Base-by-base conservation (phyloP, 345 rosid genomes). In the Bretschneidera sinensis region DNA sequence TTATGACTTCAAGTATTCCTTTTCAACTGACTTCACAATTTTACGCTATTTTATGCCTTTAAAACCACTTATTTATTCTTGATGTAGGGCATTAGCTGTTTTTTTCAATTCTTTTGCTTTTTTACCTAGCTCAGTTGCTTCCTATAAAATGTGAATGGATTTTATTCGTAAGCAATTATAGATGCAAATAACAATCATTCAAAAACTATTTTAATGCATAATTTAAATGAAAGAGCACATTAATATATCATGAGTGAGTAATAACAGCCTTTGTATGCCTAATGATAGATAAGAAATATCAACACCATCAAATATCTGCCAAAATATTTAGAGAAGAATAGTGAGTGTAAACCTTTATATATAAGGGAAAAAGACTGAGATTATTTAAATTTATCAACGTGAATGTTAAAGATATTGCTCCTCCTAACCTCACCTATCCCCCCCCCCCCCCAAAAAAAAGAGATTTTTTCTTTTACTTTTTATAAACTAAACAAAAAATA, bases 121-220 rank as follows among this genome's bases (percentile, higher is more conserved):
- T 68, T 95, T 95, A 71, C 99, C 97, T 48, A 94, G 82, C 68
- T 94, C 99, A 21, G 99, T 94, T 64, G 99, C 99, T 84, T 94
- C 99, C 99, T 94, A 74, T 28, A 82, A 47, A 65, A 64, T 54
- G 63, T 43, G 56, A 6, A 50, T 52, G 62, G 21, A 17, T 24
- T 25, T 23, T 25, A 62, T 25, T 23, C 59, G 10, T 11, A 14
- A 39, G 15, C 10, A 39, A 4, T 14, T 39, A 28, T 8, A 28
- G 8, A 28, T 28, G 33, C 33, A 3, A 28, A 2, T 2, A 8
- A 3, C 33, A 2, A n/a, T n/a, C n/a, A 8, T 28, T 28, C 33
- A 28, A 8, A 2, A 28, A 28, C 33, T 28, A 28, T 28, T 28
- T 28, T 8, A 39, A 39, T 1, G 10, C 11, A 39, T 39, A 39